phyloP scores from a whole-genome alignment of 345 rosid species.

The Salix suchowensis region DNA sequence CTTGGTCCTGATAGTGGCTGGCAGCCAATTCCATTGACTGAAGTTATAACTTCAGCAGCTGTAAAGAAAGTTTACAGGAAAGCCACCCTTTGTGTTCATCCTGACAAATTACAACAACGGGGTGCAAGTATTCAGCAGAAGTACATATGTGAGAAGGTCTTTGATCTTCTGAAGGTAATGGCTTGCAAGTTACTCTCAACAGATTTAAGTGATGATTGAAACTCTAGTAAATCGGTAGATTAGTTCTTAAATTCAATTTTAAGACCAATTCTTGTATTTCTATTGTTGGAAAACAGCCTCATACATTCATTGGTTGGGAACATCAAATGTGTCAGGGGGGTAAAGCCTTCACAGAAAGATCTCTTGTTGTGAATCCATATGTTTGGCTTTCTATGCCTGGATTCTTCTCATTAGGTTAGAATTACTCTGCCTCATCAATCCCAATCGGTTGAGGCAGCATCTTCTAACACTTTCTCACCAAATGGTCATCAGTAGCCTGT shows the following conservation, averaged over 20 bases:
- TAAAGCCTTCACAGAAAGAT: neutral
- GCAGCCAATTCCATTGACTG: slow-evolving; percentile 93
- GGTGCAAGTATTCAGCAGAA: slow-evolving; percentile 94
- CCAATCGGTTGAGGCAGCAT: neutral
- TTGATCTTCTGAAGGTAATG: slow-evolving; percentile 87
- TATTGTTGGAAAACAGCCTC: neutral
- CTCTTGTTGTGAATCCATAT: neutral
- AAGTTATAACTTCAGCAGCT: slow-evolving; percentile 88
- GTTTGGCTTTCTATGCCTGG: neutral
- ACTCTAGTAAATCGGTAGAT: neutral
- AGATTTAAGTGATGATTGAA: neutral
- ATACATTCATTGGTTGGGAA: no score
- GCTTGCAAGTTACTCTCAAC: neutral
- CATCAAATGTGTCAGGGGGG: neutral
- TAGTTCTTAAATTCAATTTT: neutral
- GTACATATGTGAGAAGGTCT: slow-evolving; percentile 87
- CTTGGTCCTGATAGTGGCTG: slow-evolving; percentile 87
- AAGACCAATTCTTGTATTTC: neutral
- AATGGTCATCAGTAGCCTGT: neutral
- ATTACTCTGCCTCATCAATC: neutral
- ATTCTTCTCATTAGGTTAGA: neutral
- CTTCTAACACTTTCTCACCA: neutral
- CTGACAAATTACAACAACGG: slow-evolving; percentile 90
- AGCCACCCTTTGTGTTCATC: slow-evolving; percentile 98
- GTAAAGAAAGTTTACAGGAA: slow-evolving; percentile 94